These are phyloP conservation scores for Grifola frondosa DNA, from an alignment of 1,284 basidiomycete species.

Conservation along the genomic window DNA sequence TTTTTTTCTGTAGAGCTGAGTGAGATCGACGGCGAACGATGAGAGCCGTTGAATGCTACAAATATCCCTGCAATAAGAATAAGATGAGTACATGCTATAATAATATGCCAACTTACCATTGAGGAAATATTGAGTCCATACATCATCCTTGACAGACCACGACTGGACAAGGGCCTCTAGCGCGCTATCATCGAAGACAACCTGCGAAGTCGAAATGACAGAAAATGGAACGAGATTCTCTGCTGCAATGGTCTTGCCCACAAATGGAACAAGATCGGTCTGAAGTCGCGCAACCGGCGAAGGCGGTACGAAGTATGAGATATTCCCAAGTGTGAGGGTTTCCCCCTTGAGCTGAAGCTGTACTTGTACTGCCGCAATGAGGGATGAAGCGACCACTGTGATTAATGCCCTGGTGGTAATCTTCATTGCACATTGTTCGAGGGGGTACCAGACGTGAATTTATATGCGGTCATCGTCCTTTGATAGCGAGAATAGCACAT, in stretches of 20 bases:
- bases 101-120: slow-evolving; percentile 15
- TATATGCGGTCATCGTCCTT: no score
- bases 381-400: no score
- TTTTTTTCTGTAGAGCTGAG: slow-evolving; percentile 10
- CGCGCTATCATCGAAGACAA: slow-evolving; percentile 17
- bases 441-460: no score
- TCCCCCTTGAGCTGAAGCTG: slow-evolving; percentile 15
- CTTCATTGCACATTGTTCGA: no score
- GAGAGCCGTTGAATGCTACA: slow-evolving; percentile 22
- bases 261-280: slow-evolving; percentile 8
- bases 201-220: slow-evolving; percentile 22
- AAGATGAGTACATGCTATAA: not conserved
- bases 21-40: slow-evolving; percentile 7
- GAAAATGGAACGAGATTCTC: slow-evolving; percentile 27
- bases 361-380: slow-evolving; percentile 8
- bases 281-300: slow-evolving; percentile 25
- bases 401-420: no score
- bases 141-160: slow-evolving; percentile 26
- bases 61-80: slow-evolving; percentile 18
- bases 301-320: slow-evolving; percentile 29
- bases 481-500: no score
- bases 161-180: slow-evolving; percentile 17
- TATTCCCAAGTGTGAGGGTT: slow-evolving; percentile 23
- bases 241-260: slow-evolving; percentile 2
- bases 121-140: slow-evolving; percentile 29